Base-by-base conservation (phyloP, 106 monocot species). In the Amphibolis antarctica region DNA sequence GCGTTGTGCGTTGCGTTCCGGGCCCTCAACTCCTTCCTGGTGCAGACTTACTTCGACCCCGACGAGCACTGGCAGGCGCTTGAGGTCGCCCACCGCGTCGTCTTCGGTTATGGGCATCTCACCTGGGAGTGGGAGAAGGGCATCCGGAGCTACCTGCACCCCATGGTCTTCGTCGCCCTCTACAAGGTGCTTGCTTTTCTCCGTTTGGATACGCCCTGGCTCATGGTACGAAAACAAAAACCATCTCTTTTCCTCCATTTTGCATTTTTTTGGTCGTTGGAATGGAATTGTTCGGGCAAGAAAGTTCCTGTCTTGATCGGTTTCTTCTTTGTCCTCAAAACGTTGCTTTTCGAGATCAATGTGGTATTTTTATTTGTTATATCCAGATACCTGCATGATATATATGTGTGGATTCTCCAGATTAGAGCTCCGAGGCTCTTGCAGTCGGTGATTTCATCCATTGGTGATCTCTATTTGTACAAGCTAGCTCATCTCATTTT, bases 61-160 rank as follows among this genome's bases (percentile, higher is more conserved):
- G 96, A 96, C 65, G 96, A 96, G 81, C 83, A 93, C 67, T 93
- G 88, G 88, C 93, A 93, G 55, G 44, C 85, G 10, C 85, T 93
- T 19, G 93, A 93, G 75, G 93, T 93, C 70, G 93, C 93, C 29
- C 88, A 93, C 61, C 83, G 71, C 69, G 61, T 93, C 56, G 71
- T 70, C 23, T 93, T 93, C 47, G 93, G 93, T 85, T 96, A 96
- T 44, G 96, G 89, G 12, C 89, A 96, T 62, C 69, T 96, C 44
- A 96, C 96, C 0, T 96, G 89, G 96, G 89, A 96, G 54, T 96
- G 89, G 86, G 78, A 86, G 63, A 55, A 72, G 71, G 90, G 90
- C 24, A 84, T 96, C 23, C 65, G 89, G 15, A 86, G 89, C 69
- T 96, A 96, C 46, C 63, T 86, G 62, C 89, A 90, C 25, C 96